Conservation (phyloP, 805 yeast species). For the Metschnikowia drakensbergensis region DNA sequence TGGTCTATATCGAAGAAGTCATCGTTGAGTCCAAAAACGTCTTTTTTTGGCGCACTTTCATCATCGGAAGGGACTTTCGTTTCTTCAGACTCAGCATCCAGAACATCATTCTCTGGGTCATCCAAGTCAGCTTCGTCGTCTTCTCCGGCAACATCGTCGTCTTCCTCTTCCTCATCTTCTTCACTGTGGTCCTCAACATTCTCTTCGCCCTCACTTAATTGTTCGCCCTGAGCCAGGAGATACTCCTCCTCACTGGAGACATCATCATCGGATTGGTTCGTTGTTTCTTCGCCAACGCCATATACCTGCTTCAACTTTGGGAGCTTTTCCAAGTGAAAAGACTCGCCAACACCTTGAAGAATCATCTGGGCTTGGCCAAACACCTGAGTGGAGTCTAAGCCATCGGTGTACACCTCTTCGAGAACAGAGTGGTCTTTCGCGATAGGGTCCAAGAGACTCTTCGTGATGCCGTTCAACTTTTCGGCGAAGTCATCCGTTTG, state of each 20-base stretch:
- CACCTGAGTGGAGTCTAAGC: conserved; percentile 84
- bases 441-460: conserved; percentile 56
- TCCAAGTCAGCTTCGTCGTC: conserved; percentile 17
- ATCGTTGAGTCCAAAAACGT: conserved; percentile 70
- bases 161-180: conserved; percentile 6
- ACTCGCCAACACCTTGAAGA: conserved; percentile 70
- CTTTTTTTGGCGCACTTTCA: conserved; percentile 28
- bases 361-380: conserved; percentile 91
- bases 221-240: conserved; percentile 14
- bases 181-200: conserved; percentile 13
- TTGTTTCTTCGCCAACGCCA: conserved; percentile 16
- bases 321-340: conserved; percentile 53
- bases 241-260: conserved; percentile 12
- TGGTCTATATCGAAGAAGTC: conserved; percentile 82
- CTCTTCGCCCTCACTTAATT: conserved; percentile 15
- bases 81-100: conserved; percentile 19
- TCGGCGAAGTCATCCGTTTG: conserved; percentile 7
- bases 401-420: conserved; percentile 80
- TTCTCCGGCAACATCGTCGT: conserved; percentile 18
- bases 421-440: conserved; percentile 55
- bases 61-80: conserved; percentile 12
- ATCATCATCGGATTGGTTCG: neutral
- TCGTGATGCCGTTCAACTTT: conserved; percentile 36
- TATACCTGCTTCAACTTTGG: conserved; percentile 44
- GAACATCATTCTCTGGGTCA: conserved; percentile 3